These are phyloP conservation scores for Madurella mycetomatis DNA, from an alignment of 2,329 filamentous ascomycete genomes.

Conservation along the genomic window DNA sequence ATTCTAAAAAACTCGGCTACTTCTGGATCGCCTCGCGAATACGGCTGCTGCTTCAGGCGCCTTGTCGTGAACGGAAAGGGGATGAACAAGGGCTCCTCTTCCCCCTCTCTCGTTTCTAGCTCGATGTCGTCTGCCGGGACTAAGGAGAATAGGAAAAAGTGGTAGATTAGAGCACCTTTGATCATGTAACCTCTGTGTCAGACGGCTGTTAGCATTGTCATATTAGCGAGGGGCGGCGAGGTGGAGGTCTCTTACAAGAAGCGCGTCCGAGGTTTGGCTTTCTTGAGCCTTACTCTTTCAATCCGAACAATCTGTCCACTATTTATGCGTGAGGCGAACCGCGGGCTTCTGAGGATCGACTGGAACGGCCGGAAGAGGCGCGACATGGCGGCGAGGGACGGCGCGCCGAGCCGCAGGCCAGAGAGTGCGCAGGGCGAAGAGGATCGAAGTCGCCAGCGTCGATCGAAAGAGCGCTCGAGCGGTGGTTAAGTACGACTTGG, in stretches of 20 bases:
- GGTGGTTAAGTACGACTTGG: too few relatives aligned
- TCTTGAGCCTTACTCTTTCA: conserved; percentile 20
- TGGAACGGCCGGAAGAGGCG: conserved; percentile 17
- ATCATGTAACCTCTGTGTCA: conserved; percentile 13
- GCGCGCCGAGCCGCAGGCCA: conserved; percentile 22
- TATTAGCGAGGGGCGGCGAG: background rate
- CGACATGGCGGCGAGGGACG: conserved; percentile 15
- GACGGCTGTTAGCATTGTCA: conserved; percentile 4
- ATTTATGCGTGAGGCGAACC: background rate
- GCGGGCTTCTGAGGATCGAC: conserved; percentile 1
- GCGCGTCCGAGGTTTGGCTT: background rate
- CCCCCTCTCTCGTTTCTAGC: conserved; percentile 31
- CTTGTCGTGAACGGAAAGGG: conserved; percentile 58
- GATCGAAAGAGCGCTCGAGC: background rate
- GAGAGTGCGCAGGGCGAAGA: background rate
- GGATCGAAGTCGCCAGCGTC: background rate
- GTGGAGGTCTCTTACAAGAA: conserved; percentile 3
- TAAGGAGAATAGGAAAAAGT: conserved; percentile 38
- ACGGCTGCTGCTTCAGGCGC: conserved; percentile 45
- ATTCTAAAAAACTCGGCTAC: conserved; percentile 58
- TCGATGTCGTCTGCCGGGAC: conserved; percentile 26
- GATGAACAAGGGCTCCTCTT: conserved; percentile 50
- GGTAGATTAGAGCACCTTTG: conserved; percentile 29
- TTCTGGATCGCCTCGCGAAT: conserved; percentile 56
- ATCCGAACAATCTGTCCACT: conserved; percentile 17